phyloP scores from a whole-genome alignment of 148 eudicot species.

The Amaranthus hypochondriacus region DNA sequence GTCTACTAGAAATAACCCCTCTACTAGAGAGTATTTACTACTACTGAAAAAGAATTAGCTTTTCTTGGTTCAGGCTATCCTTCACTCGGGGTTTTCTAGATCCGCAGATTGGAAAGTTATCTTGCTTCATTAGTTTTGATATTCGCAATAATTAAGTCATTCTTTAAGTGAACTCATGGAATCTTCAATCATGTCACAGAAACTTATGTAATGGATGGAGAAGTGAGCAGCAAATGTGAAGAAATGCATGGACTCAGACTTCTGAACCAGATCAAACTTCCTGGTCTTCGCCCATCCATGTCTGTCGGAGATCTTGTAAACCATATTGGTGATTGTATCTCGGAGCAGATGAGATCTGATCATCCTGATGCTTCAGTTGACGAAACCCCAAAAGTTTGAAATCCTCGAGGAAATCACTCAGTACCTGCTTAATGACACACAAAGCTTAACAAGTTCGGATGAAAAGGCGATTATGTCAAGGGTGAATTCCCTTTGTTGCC shows the following conservation, averaged over 20 bases:
- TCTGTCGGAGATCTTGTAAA: conserved; percentile 74
- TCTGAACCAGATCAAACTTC: conserved; percentile 53
- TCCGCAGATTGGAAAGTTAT: neutral
- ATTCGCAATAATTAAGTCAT: neutral
- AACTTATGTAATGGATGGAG: conserved; percentile 33
- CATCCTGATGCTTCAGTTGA: conserved; percentile 35
- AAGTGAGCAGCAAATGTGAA: conserved; percentile 33
- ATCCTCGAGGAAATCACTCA: conserved; percentile 69
- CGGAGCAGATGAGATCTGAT: conserved; percentile 53
- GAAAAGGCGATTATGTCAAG: conserved; percentile 72
- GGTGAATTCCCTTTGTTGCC: conserved; percentile 90
- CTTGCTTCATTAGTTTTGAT: neutral
- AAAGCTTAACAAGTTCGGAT: conserved; percentile 43
- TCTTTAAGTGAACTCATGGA: neutral
- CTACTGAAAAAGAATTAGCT: neutral
- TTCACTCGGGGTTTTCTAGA: neutral
- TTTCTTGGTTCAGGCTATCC: neutral
- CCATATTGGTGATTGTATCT: conserved; percentile 64
- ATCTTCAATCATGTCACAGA: conserved; percentile 18
- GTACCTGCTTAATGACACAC: conserved; percentile 60
- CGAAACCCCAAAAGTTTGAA: conserved; percentile 40
- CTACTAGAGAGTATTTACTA: no score
- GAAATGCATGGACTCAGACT: conserved; percentile 39
- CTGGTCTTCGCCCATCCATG: conserved; percentile 67
- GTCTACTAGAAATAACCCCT: no score